Evolutionary conservation across 1,139 yeast genomes (phyloP).

Genomic region (Yamadazyma blattariae): DNA sequence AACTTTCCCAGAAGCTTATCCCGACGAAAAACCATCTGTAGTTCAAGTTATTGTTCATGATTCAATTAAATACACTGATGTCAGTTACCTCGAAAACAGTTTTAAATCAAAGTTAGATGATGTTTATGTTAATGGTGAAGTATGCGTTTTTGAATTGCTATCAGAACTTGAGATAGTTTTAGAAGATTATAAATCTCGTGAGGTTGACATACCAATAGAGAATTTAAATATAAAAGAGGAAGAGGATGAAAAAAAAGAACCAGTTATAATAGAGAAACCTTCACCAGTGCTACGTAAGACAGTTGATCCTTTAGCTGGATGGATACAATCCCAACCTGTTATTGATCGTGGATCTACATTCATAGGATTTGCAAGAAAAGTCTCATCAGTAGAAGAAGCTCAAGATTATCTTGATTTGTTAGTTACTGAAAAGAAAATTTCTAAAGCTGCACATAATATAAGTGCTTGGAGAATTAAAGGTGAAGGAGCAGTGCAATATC

Average conservation of each 20-base stretch:
- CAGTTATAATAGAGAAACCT: not conserved
- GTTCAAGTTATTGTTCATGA: conserved; percentile 47
- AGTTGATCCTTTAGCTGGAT: conserved; percentile 54
- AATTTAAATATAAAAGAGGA: not conserved
- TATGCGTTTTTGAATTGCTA: conserved; percentile 75
- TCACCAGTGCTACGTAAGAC: conserved; percentile 1
- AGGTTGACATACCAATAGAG: conserved; percentile 5
- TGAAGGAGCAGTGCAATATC: conserved; percentile 52
- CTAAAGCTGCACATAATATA: conserved; percentile 76
- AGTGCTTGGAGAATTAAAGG: conserved; percentile 77
- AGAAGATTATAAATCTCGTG: conserved; percentile 21
- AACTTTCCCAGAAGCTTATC: conserved; percentile 70
- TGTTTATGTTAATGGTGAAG: conserved; percentile 57
- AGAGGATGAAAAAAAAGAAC: conserved; percentile 9
- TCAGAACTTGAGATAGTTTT: conserved; percentile 60
- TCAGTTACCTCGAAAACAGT: conserved; percentile 38
- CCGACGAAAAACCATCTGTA: conserved; percentile 57
- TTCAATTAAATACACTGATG: conserved; percentile 34
- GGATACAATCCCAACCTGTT: conserved; percentile 77
- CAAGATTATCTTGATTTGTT: conserved; percentile 47
- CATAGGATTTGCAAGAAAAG: conserved; percentile 69
- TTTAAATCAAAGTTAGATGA: conserved; percentile 50
- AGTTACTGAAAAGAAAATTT: conserved; percentile 61
- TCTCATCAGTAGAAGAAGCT: conserved; percentile 65
- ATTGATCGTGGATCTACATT: conserved; percentile 84